Evolutionary conservation across 2,329 filamentous ascomycete species (phyloP).

Genomic region (Thelonectria discophora): DNA sequence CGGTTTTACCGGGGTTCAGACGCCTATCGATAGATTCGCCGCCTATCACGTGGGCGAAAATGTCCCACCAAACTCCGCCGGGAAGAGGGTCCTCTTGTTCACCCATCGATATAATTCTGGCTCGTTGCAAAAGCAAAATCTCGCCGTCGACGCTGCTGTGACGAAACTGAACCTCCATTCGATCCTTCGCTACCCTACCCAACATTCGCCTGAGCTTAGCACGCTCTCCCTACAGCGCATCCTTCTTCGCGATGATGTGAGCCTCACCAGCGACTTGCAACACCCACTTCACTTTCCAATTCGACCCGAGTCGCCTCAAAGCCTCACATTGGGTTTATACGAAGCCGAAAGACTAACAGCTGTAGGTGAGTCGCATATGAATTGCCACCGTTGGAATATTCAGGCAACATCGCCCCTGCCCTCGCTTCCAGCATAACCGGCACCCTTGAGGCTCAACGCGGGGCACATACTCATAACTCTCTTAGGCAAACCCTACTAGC

Average conservation of each 20-base stretch:
- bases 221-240: slow-evolving; percentile 33
- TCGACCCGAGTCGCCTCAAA: slow-evolving; percentile 40
- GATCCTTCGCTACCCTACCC: slow-evolving; percentile 7
- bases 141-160: slow-evolving; percentile 26
- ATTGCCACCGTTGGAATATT: slow-evolving; percentile 13
- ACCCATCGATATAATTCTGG: slow-evolving; percentile 41
- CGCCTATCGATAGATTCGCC: slow-evolving; percentile 43
- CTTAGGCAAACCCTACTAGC: slow-evolving; percentile 42
- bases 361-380: slow-evolving; percentile 40
- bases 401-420: slow-evolving; percentile 10
- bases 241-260: slow-evolving; percentile 52
- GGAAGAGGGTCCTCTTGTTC: slow-evolving; percentile 38
- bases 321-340: slow-evolving; percentile 34
- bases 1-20: slow-evolving; percentile 33
- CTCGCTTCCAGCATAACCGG: slow-evolving; percentile 29
- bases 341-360: slow-evolving; percentile 35
- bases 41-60: slow-evolving; percentile 54
- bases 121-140: slow-evolving; percentile 41
- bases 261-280: slow-evolving; percentile 44
- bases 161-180: slow-evolving; percentile 22
- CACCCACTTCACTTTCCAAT: slow-evolving; percentile 43
- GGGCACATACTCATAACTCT: slow-evolving; percentile 35
- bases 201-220: slow-evolving; percentile 25
- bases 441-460: slow-evolving; percentile 30
- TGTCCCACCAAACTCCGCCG: slow-evolving; percentile 50